Conservation (phyloP, 495 filamentous ascomycete species). For the Astrocystis sublimbata region DNA sequence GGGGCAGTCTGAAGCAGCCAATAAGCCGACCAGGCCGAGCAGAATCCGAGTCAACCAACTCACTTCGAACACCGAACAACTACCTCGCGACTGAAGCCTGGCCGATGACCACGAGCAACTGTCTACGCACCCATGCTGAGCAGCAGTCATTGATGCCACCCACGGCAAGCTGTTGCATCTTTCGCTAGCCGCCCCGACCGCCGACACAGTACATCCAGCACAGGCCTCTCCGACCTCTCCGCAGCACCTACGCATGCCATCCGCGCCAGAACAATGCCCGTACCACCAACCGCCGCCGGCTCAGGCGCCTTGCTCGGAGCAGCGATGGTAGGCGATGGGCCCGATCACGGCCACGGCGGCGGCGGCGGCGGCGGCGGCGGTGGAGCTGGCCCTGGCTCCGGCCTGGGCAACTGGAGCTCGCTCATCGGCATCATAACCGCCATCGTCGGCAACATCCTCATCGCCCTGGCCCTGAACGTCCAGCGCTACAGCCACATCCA, state of each 20-base stretch:
- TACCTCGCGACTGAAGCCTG: neutral
- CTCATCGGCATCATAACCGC: constrained; percentile 93
- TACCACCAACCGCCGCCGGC: constrained; percentile 18
- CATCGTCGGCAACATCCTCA: constrained; percentile 87
- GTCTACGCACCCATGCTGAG: constrained; percentile 13
- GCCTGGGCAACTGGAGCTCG: constrained; percentile 79
- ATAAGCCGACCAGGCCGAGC: neutral
- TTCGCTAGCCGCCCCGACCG: constrained; percentile 9
- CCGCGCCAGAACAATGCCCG: constrained; percentile 16
- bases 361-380: constrained; percentile 44
- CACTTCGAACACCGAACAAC: neutral
- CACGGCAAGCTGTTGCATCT: constrained; percentile 7
- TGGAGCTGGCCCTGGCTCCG: constrained; percentile 41
- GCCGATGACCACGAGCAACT: constrained; percentile 14
- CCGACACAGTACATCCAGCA: neutral
- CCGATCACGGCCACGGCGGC: constrained; percentile 40
- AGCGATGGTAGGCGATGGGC: constrained; percentile 33
- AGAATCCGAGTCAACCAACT: neutral
- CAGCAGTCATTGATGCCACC: constrained; percentile 12
- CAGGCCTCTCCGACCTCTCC: constrained; percentile 3
- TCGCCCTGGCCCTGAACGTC: constrained; percentile 92
- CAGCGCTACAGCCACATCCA: constrained; percentile 94
- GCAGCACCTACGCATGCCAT: constrained; percentile 7
- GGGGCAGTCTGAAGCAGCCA: too few species aligned
- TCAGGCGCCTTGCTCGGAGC: constrained; percentile 12